phyloP scores from a whole-genome alignment of 2,329 filamentous ascomycete species.

The Aureobasidium sp. region DNA sequence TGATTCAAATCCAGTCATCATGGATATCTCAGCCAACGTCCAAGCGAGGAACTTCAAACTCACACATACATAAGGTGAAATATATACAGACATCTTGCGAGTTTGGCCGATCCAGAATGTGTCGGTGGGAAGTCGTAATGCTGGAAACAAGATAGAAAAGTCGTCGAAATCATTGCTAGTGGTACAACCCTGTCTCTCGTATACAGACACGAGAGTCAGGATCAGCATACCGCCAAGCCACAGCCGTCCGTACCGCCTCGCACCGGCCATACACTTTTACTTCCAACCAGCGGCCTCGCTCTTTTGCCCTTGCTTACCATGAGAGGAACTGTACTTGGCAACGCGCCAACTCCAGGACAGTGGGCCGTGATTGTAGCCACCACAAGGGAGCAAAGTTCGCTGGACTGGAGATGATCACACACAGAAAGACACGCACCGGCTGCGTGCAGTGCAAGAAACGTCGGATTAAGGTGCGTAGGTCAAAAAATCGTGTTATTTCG shows the following conservation, averaged over 20 bases:
- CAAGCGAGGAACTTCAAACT: not conserved
- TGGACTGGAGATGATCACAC: constrained; percentile 11
- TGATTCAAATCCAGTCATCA: not conserved
- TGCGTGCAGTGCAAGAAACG: constrained; percentile 18
- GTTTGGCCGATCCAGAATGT: not conserved
- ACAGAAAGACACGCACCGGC: constrained; percentile 17
- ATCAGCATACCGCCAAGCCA: constrained; percentile 1
- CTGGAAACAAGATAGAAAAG: not conserved
- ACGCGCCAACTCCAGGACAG: constrained; percentile 2
- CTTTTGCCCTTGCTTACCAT: not conserved
- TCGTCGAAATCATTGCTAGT: not conserved
- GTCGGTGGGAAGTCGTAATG: not conserved
- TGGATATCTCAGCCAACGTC: not conserved
- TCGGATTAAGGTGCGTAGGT: constrained; percentile 17
- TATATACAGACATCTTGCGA: not conserved
- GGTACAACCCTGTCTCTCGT: not conserved
- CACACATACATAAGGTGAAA: not conserved
- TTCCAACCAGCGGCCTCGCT: not conserved
- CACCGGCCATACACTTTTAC: constrained; percentile 8
- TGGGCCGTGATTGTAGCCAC: not conserved
- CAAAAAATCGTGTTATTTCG: not conserved
- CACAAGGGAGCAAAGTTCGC: not conserved
- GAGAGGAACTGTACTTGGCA: constrained; percentile 7
- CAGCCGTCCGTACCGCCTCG: constrained; percentile 8
- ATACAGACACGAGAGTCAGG: not conserved